Percentiles rank a stretch among this genome's conserved stretches.
phyloP scores from a whole-genome alignment of 139 green algal species.

The Astrephomene gubernaculifera region DNA sequence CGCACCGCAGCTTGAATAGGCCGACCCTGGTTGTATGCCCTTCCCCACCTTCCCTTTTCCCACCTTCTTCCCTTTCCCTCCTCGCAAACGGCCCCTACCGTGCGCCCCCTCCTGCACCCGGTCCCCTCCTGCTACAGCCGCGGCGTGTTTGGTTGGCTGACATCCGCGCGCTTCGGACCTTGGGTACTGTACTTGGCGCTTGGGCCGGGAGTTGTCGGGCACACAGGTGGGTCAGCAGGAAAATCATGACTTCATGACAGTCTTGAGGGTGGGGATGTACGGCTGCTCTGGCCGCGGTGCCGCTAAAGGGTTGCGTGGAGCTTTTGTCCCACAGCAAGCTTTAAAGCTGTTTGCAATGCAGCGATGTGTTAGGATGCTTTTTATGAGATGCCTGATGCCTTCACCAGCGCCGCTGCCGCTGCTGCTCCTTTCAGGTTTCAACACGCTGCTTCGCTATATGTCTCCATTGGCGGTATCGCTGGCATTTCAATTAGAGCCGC shows the following conservation, averaged over 20 bases:
- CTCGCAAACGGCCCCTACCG: not conserved
- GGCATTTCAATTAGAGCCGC: slow-evolving; percentile 82
- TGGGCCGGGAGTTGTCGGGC: slow-evolving; percentile 79
- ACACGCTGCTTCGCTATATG: slow-evolving; percentile 71
- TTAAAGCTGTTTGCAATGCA: too few species aligned
- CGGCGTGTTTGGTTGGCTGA: slow-evolving; percentile 75
- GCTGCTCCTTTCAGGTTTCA: slow-evolving; percentile 62
- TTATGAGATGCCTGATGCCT: too few species aligned
- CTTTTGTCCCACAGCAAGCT: too few species aligned
- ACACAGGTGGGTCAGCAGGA: slow-evolving; percentile 69
- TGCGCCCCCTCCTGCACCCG: not conserved
- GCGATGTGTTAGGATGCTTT: too few species aligned
- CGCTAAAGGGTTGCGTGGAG: too few species aligned
- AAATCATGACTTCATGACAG: too few species aligned
- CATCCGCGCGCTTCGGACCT: slow-evolving; percentile 46
- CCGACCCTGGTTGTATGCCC: too few species aligned
- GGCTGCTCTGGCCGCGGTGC: too few species aligned
- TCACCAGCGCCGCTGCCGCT: too few species aligned
- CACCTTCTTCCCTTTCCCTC: not conserved
- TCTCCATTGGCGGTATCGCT: slow-evolving; percentile 73
- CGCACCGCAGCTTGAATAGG: too few species aligned
- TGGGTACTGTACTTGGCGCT: slow-evolving; percentile 77
- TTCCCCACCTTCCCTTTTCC: not conserved
- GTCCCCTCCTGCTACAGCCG: not conserved
- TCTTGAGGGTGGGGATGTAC: too few species aligned